Evolutionary conservation across 1,284 basidiomycete species (phyloP), one percentile per base, ranked within the genome.

Genomic region (Trichosporon coremiiforme): DNA sequence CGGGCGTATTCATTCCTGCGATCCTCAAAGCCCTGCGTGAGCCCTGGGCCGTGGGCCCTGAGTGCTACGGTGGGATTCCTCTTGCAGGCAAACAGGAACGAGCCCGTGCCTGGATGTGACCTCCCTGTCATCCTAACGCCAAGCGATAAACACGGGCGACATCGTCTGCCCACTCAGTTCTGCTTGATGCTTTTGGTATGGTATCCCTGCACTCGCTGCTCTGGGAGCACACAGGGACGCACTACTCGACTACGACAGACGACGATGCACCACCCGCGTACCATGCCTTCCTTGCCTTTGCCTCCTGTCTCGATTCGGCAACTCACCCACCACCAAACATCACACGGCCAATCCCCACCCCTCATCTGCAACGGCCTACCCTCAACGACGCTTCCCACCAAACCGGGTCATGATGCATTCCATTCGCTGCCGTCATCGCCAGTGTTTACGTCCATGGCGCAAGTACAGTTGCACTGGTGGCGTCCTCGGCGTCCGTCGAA

Each of bases 341-440:
- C 36, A 12, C 36, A 38, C 10, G 13, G 9, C 36, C 36, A 38
- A 38, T 38, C 36, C 36, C 36, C 36, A 38, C 36, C 12, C 8
- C 36, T 38, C 9, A 4, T 13, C 36, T 38, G 36, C 36, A 13
- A 10, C 35, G 35, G 35, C 38, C 38, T 25, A 41, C 10, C 4
- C 12, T 13, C 38, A 41, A 9, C 38, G 38, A 36, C 35, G 33
- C 33, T 35, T 35, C 36, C 9, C 10, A 38, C 36, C 9, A 12
- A 38, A 12, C 36, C 13, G 9, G 9, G 9, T 10, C 17, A n/a
- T n/a, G 4, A 17, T 12, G 41, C 41, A 45, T 12, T 45, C 41
- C 50, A 53, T 53, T 53, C 50, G 50, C 20, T 53, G 50, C 25
- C 50, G 50, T 53, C 50, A 53, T 53, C 17, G 50, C 50, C 3